Conservation (phyloP, 331 rosid genomes). For the Malus hybrid region DNA sequence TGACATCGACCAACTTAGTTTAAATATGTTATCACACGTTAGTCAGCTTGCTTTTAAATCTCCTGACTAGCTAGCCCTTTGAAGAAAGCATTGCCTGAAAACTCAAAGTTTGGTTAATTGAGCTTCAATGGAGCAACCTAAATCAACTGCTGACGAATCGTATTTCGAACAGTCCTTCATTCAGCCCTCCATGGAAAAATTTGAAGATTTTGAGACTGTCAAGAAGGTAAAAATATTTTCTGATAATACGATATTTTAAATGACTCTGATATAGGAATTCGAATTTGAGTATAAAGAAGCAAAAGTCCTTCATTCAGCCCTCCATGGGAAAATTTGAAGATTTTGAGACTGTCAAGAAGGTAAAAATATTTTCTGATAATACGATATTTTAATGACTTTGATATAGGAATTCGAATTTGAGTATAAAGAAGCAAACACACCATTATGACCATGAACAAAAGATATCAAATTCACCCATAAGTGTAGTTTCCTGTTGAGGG, state of each 20-base stretch:
- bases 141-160: neutral
- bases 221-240: neutral
- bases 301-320: constrained; percentile 16
- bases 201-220: neutral
- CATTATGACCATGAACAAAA: too few species aligned
- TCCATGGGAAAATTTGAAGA: constrained; percentile 16
- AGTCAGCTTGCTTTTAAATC: neutral
- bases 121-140: constrained; percentile 6
- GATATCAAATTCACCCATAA: too few species aligned
- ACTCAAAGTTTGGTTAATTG: too few species aligned
- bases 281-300: too few species aligned
- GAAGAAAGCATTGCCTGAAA: neutral
- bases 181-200: constrained; percentile 23
- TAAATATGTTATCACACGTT: neutral
- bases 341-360: neutral
- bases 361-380: neutral
- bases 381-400: too few species aligned
- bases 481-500: too few species aligned
- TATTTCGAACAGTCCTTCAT: constrained; percentile 15
- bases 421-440: too few species aligned
- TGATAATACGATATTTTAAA: too few species aligned
- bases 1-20: neutral
- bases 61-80: neutral
- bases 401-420: too few species aligned
- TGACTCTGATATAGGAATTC: too few species aligned